Conservation (phyloP, 2,329 filamentous ascomycete species). For the Aspergillus pseudoviridinutans region DNA sequence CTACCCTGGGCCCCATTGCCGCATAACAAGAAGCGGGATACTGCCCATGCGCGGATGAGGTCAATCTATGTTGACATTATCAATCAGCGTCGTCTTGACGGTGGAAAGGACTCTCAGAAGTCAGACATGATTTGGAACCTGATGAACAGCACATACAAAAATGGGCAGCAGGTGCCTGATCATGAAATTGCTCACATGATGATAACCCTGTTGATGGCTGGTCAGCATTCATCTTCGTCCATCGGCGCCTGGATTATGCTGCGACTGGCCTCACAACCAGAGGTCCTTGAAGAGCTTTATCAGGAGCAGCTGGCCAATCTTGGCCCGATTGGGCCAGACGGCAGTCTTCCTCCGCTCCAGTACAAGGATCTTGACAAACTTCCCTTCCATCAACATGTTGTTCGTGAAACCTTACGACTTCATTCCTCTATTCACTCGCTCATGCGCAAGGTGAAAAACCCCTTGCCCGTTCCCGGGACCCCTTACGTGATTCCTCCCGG, state of each 20-base stretch:
- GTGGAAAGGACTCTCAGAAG: slow-evolving; percentile 31
- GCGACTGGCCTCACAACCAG: slow-evolving; percentile 65
- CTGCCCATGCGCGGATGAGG: slow-evolving; percentile 66
- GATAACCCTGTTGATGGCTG: slow-evolving; percentile 81
- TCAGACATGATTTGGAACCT: slow-evolving; percentile 75
- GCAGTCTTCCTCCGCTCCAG: slow-evolving; percentile 52
- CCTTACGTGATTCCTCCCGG: slow-evolving; percentile 71
- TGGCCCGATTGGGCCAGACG: slow-evolving; percentile 27
- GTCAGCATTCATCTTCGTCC: slow-evolving; percentile 75
- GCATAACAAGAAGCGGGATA: slow-evolving; percentile 68
- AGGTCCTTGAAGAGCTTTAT: slow-evolving; percentile 67
- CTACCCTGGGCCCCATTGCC: slow-evolving; percentile 75
- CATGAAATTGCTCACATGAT: slow-evolving; percentile 79
- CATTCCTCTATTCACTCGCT: slow-evolving; percentile 71
- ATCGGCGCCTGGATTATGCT: slow-evolving; percentile 76
- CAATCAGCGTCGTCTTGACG: slow-evolving; percentile 53
- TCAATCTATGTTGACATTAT: slow-evolving; percentile 70
- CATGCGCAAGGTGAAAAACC: slow-evolving; percentile 67
- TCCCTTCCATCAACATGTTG: slow-evolving; percentile 58
- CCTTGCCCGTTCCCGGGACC: slow-evolving; percentile 51
- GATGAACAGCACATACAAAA: slow-evolving; percentile 73
- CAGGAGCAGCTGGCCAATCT: slow-evolving; percentile 60
- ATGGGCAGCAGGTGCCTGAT: slow-evolving; percentile 65
- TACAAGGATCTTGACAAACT: slow-evolving; percentile 59
- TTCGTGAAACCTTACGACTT: slow-evolving; percentile 69